Conservation (phyloP, 2,329 filamentous ascomycete species). For the Epichloe bromicola region DNA sequence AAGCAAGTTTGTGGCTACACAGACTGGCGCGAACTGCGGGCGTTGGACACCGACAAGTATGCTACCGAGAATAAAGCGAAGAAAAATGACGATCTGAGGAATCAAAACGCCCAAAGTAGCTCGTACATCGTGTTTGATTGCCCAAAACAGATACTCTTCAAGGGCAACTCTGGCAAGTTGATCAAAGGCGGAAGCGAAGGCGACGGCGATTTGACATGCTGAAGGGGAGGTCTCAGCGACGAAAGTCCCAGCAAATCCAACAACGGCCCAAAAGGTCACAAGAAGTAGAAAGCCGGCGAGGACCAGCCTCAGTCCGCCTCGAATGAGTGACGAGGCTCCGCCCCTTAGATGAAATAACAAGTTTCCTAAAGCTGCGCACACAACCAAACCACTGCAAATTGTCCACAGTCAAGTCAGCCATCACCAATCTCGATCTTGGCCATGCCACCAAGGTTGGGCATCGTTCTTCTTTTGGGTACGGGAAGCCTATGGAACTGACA, state of each 20-base stretch:
- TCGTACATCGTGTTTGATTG: constrained; percentile 26
- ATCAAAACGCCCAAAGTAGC: constrained; percentile 25
- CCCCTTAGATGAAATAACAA: constrained; percentile 34
- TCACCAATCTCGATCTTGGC: background rate
- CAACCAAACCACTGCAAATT: constrained; percentile 32
- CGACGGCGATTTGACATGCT: constrained; percentile 38
- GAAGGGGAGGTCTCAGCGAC: constrained; percentile 28
- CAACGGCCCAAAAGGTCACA: constrained; percentile 39
- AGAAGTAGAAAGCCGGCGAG: constrained; percentile 41
- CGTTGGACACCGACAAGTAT: constrained; percentile 42
- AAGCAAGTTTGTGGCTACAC: constrained; percentile 33
- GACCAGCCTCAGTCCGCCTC: constrained; percentile 51
- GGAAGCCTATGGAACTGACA: constrained; percentile 28
- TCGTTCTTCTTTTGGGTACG: background rate
- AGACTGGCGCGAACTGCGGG: constrained; percentile 37
- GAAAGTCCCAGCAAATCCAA: constrained; percentile 36
- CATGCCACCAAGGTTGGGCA: background rate
- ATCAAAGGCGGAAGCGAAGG: constrained; percentile 42
- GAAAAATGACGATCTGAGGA: constrained; percentile 32
- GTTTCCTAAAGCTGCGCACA: constrained; percentile 36
- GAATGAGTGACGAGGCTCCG: constrained; percentile 35
- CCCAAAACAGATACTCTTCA: constrained; percentile 42
- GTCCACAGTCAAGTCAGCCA: background rate
- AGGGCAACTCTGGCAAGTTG: constrained; percentile 40
- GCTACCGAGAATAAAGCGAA: constrained; percentile 38